Percentiles rank a stretch among this genome's conserved stretches.
Evolutionary conservation across 2,329 filamentous ascomycete species (phyloP).

Genomic region (Microdochium trichocladiopsis): DNA sequence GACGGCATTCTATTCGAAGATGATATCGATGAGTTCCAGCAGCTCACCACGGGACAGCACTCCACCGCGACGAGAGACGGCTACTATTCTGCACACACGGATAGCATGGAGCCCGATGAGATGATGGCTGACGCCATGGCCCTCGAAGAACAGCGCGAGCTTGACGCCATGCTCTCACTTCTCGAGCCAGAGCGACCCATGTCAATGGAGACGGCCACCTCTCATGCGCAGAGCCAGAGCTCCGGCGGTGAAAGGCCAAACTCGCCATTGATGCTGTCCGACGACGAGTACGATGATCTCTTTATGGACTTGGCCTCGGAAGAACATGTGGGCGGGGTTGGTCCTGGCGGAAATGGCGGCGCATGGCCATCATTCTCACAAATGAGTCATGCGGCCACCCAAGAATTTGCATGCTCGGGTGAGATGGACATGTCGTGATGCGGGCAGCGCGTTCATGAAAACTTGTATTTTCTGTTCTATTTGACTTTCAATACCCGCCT

Average conservation of each 20-base stretch:
- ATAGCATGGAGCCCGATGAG: constrained; percentile 29
- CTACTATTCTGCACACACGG: constrained; percentile 1
- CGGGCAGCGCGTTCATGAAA: neutral
- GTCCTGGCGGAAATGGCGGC: neutral
- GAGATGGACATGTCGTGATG: constrained; percentile 41
- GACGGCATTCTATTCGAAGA: constrained; percentile 36
- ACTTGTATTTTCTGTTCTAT: neutral
- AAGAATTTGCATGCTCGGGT: constrained; percentile 20
- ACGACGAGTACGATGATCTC: constrained; percentile 54
- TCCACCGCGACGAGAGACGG: neutral
- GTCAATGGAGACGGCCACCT: no score
- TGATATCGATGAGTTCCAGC: constrained; percentile 40
- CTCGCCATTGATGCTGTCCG: constrained; percentile 16
- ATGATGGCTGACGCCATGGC: constrained; percentile 46
- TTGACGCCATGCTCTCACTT: constrained; percentile 48
- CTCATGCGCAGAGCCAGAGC: constrained; percentile 1
- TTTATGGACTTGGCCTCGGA: constrained; percentile 60
- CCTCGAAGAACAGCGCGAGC: constrained; percentile 45
- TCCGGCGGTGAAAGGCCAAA: constrained; percentile 22
- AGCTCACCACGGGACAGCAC: constrained; percentile 17
- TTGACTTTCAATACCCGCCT: constrained; percentile 3
- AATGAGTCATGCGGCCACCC: constrained; percentile 7
- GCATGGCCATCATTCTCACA: constrained; percentile 1
- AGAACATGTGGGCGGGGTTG: constrained; percentile 14
- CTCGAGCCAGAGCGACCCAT: constrained; percentile 24